These are phyloP conservation scores for Xylaria hypoxylon DNA, from an alignment of 2,329 filamentous ascomycete species.

Conservation along the genomic window DNA sequence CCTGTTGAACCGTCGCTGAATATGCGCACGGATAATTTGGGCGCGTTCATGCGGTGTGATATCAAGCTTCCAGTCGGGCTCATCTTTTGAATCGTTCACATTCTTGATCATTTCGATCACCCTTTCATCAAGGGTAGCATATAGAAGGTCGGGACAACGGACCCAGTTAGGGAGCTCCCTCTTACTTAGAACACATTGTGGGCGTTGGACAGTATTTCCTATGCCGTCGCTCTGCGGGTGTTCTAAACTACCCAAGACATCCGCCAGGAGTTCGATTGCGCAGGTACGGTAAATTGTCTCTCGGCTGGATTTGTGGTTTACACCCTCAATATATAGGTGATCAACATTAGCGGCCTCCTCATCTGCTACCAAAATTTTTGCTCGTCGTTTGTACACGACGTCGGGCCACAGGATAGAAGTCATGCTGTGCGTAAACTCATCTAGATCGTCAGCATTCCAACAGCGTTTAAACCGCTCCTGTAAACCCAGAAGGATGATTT, in stretches of 20 bases:
- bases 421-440: constrained; percentile 5
- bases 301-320: not conserved
- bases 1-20: not conserved
- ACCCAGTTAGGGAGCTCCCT: constrained; percentile 7
- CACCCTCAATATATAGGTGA: not conserved
- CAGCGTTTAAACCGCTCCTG: not conserved
- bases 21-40: not conserved
- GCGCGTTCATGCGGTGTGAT: not conserved
- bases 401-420: constrained; percentile 5
- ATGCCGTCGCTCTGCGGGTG: not conserved
- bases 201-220: not conserved
- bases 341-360: not conserved
- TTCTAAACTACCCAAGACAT: not conserved
- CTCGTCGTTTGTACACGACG: not conserved
- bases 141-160: not conserved
- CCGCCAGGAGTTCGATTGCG: constrained; percentile 6
- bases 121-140: not conserved
- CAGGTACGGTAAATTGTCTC: not conserved
- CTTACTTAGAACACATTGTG: not conserved
- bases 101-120: constrained; percentile 2
- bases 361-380: not conserved
- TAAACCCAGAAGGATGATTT: not conserved
- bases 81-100: not conserved
- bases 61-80: not conserved
- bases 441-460: not conserved